Evolutionary conservation across 2,329 filamentous ascomycete species (phyloP).

Genomic region (Cadophora malorum): DNA sequence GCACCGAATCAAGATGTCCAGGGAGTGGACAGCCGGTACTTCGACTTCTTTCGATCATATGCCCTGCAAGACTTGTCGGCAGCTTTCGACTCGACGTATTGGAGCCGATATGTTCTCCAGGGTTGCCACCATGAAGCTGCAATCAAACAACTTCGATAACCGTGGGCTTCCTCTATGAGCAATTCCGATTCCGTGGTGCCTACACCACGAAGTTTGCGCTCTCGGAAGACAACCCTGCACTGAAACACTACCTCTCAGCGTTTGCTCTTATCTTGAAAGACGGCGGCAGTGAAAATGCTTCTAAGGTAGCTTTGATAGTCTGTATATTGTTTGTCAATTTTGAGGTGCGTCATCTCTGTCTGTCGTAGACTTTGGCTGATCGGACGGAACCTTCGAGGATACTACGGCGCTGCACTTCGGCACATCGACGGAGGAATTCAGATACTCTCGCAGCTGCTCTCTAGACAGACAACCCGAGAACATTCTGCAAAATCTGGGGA

Average conservation of each 20-base stretch:
- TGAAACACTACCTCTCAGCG: neutral
- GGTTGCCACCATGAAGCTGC: constrained; percentile 7
- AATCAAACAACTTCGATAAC: neutral
- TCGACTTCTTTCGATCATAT: constrained; percentile 3
- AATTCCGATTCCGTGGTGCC: constrained; percentile 1
- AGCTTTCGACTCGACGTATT: constrained; percentile 6
- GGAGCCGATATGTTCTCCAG: constrained; percentile 5
- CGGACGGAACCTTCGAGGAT: neutral
- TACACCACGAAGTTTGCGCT: neutral
- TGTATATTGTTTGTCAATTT: neutral
- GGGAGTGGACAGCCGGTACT: neutral
- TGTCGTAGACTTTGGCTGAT: neutral
- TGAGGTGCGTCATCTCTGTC: neutral
- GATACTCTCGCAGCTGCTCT: constrained; percentile 1
- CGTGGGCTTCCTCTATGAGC: neutral
- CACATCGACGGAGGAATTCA: constrained; percentile 5
- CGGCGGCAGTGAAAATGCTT: neutral
- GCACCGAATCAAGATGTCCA: neutral
- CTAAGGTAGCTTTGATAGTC: constrained; percentile 1
- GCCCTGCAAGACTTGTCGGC: neutral
- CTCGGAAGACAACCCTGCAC: neutral
- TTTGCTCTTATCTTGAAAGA: neutral
- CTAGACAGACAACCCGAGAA: no score
- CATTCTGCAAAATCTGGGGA: no score
- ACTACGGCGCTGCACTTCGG: neutral